phyloP scores from a whole-genome alignment of 176 grass and related monocot genomes.

The Microstegium vimineum region DNA sequence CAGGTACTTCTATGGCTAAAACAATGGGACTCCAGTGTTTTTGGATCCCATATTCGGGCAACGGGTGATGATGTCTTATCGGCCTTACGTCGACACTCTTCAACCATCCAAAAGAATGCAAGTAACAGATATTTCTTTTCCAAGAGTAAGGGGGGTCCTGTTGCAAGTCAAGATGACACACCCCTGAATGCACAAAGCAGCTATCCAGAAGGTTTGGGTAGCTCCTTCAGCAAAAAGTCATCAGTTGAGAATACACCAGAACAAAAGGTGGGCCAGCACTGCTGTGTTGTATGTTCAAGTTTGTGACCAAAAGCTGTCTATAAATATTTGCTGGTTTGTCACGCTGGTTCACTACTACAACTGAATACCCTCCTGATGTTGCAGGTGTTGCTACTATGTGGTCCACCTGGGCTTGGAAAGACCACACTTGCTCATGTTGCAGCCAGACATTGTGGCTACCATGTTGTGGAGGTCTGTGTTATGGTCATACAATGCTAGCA shows the following conservation, averaged over 20 bases:
- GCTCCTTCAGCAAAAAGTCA: conserved; percentile 47
- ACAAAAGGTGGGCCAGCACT: conserved; percentile 57
- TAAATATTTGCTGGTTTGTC: background rate
- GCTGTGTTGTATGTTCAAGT: background rate
- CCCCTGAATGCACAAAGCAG: conserved; percentile 38
- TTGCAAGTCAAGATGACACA: conserved; percentile 34
- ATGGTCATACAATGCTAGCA: conserved; percentile 12
- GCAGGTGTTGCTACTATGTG: conserved; percentile 95
- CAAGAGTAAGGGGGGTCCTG: conserved; percentile 44
- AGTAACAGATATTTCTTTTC: conserved; percentile 55
- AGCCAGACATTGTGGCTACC: conserved; percentile 93
- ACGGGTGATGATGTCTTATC: conserved; percentile 83
- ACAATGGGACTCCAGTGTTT: conserved; percentile 94
- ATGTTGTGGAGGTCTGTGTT: conserved; percentile 79
- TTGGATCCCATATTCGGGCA: conserved; percentile 76
- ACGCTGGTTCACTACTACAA: background rate
- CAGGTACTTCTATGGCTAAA: conserved; percentile 95
- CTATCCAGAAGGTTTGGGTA: conserved; percentile 27
- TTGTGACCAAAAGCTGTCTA: background rate
- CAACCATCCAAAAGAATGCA: conserved; percentile 54
- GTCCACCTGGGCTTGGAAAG: conserved; percentile 91
- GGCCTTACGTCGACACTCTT: conserved; percentile 71
- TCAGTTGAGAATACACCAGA: conserved; percentile 50
- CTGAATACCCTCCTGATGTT: conserved; percentile 18
- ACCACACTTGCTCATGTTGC: conserved; percentile 93